phyloP scores from a whole-genome alignment of 208 protist genomes.

The Crithidia fasciculata region DNA sequence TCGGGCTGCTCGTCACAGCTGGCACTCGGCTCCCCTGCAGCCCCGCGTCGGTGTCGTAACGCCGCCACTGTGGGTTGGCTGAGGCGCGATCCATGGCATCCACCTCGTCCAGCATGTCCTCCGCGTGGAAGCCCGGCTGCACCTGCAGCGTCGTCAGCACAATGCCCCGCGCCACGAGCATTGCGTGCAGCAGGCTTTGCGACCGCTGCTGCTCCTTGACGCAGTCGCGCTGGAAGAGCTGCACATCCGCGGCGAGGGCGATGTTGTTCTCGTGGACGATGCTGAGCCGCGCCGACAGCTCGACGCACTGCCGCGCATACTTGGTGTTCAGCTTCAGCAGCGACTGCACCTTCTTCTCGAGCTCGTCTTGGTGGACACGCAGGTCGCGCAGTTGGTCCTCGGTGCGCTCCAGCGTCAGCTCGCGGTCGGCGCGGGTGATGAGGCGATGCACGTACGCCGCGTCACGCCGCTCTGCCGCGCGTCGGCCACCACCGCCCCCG shows the following conservation, averaged over 20 bases:
- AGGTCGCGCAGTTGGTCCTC: constrained; percentile 52
- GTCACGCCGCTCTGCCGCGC: constrained; percentile 33
- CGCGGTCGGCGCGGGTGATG: constrained; percentile 63
- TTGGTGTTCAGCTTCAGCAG: constrained; percentile 67
- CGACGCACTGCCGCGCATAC: constrained; percentile 77
- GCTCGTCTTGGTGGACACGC: constrained; percentile 28
- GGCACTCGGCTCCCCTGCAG: background rate
- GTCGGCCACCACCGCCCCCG: background rate
- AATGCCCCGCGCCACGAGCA: constrained; percentile 53
- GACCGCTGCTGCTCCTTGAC: constrained; percentile 41
- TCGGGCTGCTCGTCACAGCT: no score
- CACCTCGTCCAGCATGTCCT: constrained; percentile 2
- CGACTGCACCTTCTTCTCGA: constrained; percentile 43
- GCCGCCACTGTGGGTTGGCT: background rate
- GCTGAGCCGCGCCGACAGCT: constrained; percentile 74
- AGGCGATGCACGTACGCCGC: constrained; percentile 64
- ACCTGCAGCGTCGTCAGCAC: constrained; percentile 60
- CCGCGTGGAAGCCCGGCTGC: background rate
- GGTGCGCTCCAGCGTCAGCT: constrained; percentile 64
- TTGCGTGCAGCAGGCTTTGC: constrained; percentile 47
- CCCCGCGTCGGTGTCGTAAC: background rate
- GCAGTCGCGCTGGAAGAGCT: constrained; percentile 63
- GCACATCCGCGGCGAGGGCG: constrained; percentile 49
- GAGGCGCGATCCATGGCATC: constrained; percentile 8
- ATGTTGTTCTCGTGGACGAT: constrained; percentile 82